Percentiles rank a stretch among this genome's conserved stretches.
phyloP scores from a whole-genome alignment of 1,139 yeast genomes.

The Entelexis paramagnoliae region DNA sequence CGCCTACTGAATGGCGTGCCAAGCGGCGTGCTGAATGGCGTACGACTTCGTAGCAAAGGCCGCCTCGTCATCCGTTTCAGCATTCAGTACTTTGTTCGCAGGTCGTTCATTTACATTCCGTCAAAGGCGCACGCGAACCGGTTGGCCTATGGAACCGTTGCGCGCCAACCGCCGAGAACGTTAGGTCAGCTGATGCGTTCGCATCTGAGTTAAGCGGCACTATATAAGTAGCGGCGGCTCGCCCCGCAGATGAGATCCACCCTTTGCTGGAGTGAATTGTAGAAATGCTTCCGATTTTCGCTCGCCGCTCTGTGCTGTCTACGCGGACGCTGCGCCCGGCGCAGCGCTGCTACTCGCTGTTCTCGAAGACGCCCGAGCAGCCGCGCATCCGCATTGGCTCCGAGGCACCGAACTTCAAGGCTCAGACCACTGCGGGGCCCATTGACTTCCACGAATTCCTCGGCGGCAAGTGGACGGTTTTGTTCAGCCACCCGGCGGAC shows the following conservation, averaged over 20 bases:
- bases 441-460: slow-evolving; percentile 72
- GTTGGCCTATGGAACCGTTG: neutral
- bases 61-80: no score
- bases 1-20: no score
- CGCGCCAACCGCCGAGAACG: neutral
- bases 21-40: no score
- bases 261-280: no score
- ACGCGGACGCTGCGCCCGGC: neutral
- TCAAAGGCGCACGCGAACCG: no score
- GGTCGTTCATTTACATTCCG: no score
- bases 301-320: neutral
- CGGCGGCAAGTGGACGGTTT: slow-evolving; percentile 65
- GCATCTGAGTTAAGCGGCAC: neutral
- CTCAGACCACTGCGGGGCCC: slow-evolving; percentile 66
- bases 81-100: no score
- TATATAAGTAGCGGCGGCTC: neutral
- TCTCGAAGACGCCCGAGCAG: slow-evolving; percentile 21
- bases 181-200: neutral
- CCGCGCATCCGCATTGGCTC: slow-evolving; percentile 38
- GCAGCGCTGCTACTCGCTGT: slow-evolving; percentile 15
- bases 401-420: slow-evolving; percentile 72
- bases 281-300: neutral
- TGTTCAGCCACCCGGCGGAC: slow-evolving; percentile 89
- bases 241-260: neutral
- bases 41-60: no score